phyloP scores from a whole-genome alignment of 805 yeast species.

The Komagataella kurtzmanii region DNA sequence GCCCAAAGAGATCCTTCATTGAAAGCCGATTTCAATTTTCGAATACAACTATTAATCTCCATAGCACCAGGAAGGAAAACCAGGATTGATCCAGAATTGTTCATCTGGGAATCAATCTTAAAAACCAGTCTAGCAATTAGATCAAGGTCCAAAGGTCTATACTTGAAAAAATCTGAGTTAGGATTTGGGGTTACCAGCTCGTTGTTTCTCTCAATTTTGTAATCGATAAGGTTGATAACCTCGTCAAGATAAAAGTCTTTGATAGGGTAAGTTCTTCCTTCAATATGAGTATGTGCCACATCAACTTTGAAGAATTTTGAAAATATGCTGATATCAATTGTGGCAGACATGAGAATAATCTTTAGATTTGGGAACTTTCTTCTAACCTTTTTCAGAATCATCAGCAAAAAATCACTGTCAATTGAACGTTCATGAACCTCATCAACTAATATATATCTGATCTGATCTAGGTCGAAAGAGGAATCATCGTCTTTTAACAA shows the following conservation, averaged over 20 bases:
- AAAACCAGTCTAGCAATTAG: conserved; percentile 44
- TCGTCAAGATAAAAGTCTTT: conserved; percentile 61
- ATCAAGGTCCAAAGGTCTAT: conserved; percentile 65
- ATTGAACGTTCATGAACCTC: conserved; percentile 96
- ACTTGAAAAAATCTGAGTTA: conserved; percentile 49
- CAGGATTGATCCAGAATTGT: conserved; percentile 54
- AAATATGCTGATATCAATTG: conserved; percentile 64
- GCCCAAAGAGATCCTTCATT: conserved; percentile 19
- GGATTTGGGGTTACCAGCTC: conserved; percentile 41
- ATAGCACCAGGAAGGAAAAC: conserved; percentile 85
- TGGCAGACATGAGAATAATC: conserved; percentile 85
- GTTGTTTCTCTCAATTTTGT: conserved; percentile 24
- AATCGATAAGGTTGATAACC: conserved; percentile 31
- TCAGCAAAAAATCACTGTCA: conserved; percentile 76
- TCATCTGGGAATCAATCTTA: conserved; percentile 36
- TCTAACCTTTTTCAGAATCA: conserved; percentile 55
- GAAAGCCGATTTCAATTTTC: conserved; percentile 16
- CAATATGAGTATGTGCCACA: conserved; percentile 65
- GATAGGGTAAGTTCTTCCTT: conserved; percentile 91
- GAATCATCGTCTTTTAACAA: conserved; percentile 12
- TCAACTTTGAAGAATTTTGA: conserved; percentile 44
- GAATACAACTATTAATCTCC: conserved; percentile 62
- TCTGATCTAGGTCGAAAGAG: conserved; percentile 27
- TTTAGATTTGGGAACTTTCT: conserved; percentile 39
- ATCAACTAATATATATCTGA: conserved; percentile 72